These are phyloP conservation scores for Anisogramma anomala DNA, from an alignment of 2,329 filamentous ascomycete genomes.

Conservation along the genomic window DNA sequence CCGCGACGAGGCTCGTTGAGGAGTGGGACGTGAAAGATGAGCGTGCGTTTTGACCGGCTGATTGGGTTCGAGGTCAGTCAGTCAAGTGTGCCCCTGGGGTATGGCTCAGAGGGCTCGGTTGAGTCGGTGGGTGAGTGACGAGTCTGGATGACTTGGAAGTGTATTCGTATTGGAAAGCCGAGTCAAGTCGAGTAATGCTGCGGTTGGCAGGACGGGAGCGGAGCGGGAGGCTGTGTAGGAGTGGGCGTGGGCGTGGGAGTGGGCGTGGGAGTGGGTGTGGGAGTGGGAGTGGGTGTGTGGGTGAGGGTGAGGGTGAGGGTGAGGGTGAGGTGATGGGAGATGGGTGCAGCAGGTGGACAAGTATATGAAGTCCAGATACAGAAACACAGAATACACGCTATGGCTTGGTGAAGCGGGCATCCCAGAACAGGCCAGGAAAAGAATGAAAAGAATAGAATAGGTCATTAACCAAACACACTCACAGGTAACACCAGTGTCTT, in stretches of 20 bases:
- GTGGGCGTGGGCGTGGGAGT: slow-evolving; percentile 1
- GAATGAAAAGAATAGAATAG: not conserved
- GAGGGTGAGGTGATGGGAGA: not conserved
- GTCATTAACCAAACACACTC: slow-evolving; percentile 1
- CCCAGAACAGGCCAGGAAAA: not conserved
- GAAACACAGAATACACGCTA: too few species aligned
- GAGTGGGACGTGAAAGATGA: slow-evolving; percentile 5
- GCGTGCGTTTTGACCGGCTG: slow-evolving; percentile 7
- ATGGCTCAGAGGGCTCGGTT: slow-evolving; percentile 11
- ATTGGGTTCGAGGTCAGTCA: slow-evolving; percentile 4
- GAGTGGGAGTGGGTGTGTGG: slow-evolving; percentile 9
- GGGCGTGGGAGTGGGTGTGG: not conserved
- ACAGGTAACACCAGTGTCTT: slow-evolving; percentile 11
- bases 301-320: not conserved
- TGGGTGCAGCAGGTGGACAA: slow-evolving; percentile 8
- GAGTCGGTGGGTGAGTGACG: not conserved
- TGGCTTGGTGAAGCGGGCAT: not conserved
- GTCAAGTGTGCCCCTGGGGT: slow-evolving; percentile 10
- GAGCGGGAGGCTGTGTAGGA: slow-evolving; percentile 5
- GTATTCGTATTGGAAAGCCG: too few species aligned
- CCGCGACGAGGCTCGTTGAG: not conserved
- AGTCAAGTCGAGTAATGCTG: not conserved
- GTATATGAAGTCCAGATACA: slow-evolving; percentile 10
- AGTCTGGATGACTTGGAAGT: not conserved
- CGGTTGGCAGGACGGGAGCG: slow-evolving; percentile 6